Evolutionary conservation across 306 rosid genomes (phyloP).

Genomic region (Medicago lupulina): DNA sequence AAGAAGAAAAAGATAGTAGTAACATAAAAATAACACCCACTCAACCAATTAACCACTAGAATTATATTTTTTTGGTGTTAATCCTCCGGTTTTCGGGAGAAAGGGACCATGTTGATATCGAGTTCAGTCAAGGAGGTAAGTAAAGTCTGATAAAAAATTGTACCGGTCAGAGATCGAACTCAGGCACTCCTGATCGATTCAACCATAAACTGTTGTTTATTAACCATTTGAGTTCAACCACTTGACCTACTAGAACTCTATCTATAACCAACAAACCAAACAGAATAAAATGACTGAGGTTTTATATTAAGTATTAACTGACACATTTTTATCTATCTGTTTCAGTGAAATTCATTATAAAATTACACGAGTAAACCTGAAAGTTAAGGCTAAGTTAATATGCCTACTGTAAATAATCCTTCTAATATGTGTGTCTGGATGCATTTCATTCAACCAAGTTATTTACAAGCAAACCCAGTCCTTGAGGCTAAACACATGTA

Average conservation of each 20-base stretch:
- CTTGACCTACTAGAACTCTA: not conserved
- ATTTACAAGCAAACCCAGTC: constrained; percentile 1
- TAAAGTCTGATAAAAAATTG: too few species aligned
- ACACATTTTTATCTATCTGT: not conserved
- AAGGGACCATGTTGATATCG: too few species aligned
- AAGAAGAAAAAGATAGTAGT: constrained; percentile 2
- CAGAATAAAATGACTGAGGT: not conserved
- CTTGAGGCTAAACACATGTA: not conserved
- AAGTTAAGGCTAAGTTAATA: constrained; percentile 16
- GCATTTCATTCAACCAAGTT: constrained; percentile 29
- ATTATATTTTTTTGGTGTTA: too few species aligned
- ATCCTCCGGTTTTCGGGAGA: too few species aligned
- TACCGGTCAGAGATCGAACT: too few species aligned
- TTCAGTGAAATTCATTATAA: constrained; percentile 17
- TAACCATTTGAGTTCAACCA: too few species aligned
- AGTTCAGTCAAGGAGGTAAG: too few species aligned
- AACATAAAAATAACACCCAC: not conserved
- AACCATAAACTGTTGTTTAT: too few species aligned
- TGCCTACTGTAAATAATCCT: constrained; percentile 2
- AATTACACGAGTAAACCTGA: constrained; percentile 7
- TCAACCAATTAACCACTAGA: not conserved
- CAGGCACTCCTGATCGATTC: too few species aligned
- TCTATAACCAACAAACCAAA: not conserved
- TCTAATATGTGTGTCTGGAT: not conserved
- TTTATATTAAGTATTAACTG: not conserved